A percentile compares a stretch with the other conserved stretches of the same genome.
Evolutionary conservation across 441 rosid genomes (phyloP).

Genomic region (Bocquillonia castaneifolia): DNA sequence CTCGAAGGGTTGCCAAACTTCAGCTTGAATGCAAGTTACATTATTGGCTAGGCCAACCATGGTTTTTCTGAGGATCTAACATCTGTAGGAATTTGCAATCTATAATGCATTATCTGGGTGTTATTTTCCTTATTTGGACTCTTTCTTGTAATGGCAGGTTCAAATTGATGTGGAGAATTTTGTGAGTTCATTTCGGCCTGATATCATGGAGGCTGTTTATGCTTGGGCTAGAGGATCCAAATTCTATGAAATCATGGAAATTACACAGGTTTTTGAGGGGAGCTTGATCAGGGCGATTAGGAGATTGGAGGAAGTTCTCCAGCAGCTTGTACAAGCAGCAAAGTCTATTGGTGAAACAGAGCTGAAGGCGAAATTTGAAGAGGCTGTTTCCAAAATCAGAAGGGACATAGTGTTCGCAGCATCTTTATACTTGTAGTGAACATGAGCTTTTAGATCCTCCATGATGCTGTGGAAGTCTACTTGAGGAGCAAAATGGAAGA

Average conservation of each 20-base stretch:
- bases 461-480: background rate
- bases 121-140: background rate
- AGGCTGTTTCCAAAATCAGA: slow-evolving; percentile 86
- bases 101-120: background rate
- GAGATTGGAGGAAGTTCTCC: slow-evolving; percentile 94
- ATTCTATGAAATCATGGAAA: slow-evolving; percentile 90
- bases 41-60: background rate
- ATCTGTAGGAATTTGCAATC: background rate
- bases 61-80: background rate
- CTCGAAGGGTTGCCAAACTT: slow-evolving; percentile 78
- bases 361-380: slow-evolving; percentile 78
- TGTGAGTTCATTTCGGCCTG: slow-evolving; percentile 82
- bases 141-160: slow-evolving; percentile 42
- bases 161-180: slow-evolving; percentile 79
- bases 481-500: background rate
- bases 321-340: slow-evolving; percentile 87
- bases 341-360: slow-evolving; percentile 86
- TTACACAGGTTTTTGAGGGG: slow-evolving; percentile 88
- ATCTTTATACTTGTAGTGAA: slow-evolving; percentile 68
- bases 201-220: slow-evolving; percentile 89
- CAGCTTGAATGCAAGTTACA: slow-evolving; percentile 94
- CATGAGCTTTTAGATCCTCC: background rate
- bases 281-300: slow-evolving; percentile 97
- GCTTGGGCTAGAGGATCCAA: slow-evolving; percentile 97
- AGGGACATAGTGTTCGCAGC: slow-evolving; percentile 99